Conservation (phyloP, 2,329 filamentous ascomycete genomes). For the Fusarium metavorans region DNA sequence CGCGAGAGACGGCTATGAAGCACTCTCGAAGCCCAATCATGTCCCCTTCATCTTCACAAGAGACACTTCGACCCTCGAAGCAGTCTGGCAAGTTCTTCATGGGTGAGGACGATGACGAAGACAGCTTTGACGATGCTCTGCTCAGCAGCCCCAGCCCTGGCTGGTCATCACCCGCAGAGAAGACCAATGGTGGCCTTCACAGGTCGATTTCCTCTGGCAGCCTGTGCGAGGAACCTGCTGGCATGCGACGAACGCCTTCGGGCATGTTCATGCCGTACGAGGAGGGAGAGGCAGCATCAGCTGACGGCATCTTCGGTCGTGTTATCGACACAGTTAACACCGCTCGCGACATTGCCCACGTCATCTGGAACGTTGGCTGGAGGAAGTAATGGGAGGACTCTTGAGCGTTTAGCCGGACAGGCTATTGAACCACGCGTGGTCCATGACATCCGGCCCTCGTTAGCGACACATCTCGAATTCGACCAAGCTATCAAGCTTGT, state of each 20-base stretch:
- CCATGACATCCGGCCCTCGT: conserved; percentile 15
- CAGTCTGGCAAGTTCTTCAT: conserved; percentile 73
- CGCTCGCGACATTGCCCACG: conserved; percentile 76
- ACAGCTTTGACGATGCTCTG: conserved; percentile 58
- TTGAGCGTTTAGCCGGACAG: not conserved
- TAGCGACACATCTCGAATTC: conserved; percentile 31
- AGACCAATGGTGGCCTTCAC: conserved; percentile 51
- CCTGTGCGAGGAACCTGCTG: conserved; percentile 64
- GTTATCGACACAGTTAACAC: conserved; percentile 86
- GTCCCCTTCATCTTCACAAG: conserved; percentile 84
- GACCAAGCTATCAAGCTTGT: conserved; percentile 33
- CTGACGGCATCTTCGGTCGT: conserved; percentile 77
- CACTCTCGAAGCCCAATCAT: conserved; percentile 66
- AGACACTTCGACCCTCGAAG: conserved; percentile 80
- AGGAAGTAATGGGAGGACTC: conserved; percentile 58
- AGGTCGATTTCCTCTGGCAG: conserved; percentile 63
- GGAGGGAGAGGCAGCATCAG: conserved; percentile 73
- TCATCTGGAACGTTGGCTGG: conserved; percentile 79
- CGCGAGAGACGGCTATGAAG: conserved; percentile 71
- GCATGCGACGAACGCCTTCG: conserved; percentile 82
- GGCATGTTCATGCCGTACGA: conserved; percentile 94
- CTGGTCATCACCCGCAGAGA: conserved; percentile 48
- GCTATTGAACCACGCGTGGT: conserved; percentile 11
- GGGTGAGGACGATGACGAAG: conserved; percentile 70
- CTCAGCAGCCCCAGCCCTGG: conserved; percentile 44